Base-by-base conservation (phyloP, 2,329 filamentous ascomycete genomes). In the Venturiaceae sp. region DNA sequence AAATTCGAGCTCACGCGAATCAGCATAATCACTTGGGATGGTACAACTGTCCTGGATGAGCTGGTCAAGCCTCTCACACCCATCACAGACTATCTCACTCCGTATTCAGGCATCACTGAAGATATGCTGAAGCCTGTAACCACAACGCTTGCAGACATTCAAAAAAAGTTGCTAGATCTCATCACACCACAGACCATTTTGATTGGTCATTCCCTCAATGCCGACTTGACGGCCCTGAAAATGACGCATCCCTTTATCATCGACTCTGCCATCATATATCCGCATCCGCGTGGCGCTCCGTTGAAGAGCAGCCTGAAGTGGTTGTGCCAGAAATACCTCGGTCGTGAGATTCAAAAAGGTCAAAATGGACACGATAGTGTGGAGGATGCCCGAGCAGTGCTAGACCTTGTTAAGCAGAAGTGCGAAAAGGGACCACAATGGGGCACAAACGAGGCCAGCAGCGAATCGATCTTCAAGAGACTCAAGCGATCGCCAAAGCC, bases 401-500 rank as follows among this genome's bases (percentile, higher is more conserved):
- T 99, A 14, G 92, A 97, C 66, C 85, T 99, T 1, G 84, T 97
- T 53, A 95, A 94, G 72, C 86, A 92, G 68, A 99, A 99, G 71
- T 96, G 92, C 70, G 92, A 97, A 71, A 94, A 89, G 72, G 94
- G 94, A 41, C 88, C 88, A 63, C 74, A 78, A 26, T 99, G 92
- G 89, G 94, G 90, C 36, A 87, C 86, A 0, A 83, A 83, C 54
- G 90, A 95, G 46, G 80, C 84, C 1, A 85, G 85, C 50, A 86
- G 85, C 41, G 94, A 99, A 74, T 92, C 90, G 64, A 84, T 99
- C 54, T 99, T 97, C 77, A 88, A 86, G 64, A 84, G 92, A 9
- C 79, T 99, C 3, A 82, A 66, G 52, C 71, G 76, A 21, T 62
- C 80, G 3, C 80, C 85, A 47, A 77, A 83, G 16, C 70, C 73